Conservation (phyloP, 805 yeast species). For the Pichia insulana region DNA sequence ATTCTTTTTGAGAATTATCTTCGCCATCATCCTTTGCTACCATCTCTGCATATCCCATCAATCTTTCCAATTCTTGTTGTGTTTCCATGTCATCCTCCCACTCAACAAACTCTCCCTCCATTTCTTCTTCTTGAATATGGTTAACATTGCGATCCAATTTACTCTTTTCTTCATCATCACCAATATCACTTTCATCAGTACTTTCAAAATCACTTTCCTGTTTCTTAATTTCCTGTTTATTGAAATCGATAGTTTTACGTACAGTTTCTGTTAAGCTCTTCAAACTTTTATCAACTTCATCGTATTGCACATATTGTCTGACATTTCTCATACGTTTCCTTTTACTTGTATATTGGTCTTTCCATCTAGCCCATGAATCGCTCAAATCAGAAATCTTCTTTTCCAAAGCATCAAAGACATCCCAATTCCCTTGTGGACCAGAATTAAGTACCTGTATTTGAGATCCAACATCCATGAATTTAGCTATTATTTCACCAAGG, state of each 20-base stretch:
- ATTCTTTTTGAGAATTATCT: constrained; percentile 1
- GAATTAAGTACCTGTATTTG: neutral
- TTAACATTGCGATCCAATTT: too few species aligned
- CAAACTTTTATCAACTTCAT: neutral
- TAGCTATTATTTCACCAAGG: constrained; percentile 5
- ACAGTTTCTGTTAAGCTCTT: neutral
- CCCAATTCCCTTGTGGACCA: neutral
- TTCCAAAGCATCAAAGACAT: neutral
- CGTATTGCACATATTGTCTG: constrained; percentile 5
- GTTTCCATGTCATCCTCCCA: constrained; percentile 4
- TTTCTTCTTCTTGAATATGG: too few species aligned
- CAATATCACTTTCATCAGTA: neutral
- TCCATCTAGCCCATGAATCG: constrained; percentile 7
- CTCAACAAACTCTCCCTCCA: neutral
- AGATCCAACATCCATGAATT: constrained; percentile 2
- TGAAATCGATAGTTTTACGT: neutral
- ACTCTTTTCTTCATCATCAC: constrained; percentile 2
- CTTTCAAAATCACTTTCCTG: neutral
- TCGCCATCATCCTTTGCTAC: constrained; percentile 2
- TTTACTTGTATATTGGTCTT: constrained; percentile 5
- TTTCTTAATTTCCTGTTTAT: neutral
- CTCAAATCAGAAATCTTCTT: constrained; percentile 2
- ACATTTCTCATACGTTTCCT: constrained; percentile 2
- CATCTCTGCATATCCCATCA: neutral
- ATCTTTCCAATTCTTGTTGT: neutral